These are phyloP conservation scores for Ilex asprella DNA, from an alignment of 257 asterid genomes.

Conservation along the genomic window DNA sequence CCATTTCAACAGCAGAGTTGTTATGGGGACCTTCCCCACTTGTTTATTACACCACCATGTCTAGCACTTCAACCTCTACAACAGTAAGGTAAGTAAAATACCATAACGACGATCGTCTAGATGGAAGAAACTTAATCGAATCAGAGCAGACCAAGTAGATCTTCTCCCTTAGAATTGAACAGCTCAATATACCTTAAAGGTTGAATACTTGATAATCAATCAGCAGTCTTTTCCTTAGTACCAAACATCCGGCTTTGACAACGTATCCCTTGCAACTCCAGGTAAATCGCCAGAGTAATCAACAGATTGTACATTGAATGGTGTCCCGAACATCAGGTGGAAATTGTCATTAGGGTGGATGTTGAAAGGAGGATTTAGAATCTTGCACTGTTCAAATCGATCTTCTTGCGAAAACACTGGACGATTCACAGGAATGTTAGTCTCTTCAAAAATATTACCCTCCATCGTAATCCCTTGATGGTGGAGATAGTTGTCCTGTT, in stretches of 20 bases:
- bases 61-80: constrained; percentile 17
- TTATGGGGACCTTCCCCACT: constrained; percentile 17
- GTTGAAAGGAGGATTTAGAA: constrained; percentile 32
- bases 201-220: constrained; percentile 7
- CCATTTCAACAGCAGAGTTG: constrained; percentile 28
- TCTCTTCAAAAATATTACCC: constrained; percentile 31
- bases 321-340: constrained; percentile 50
- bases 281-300: constrained; percentile 38
- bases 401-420: constrained; percentile 24
- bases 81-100: constrained; percentile 18
- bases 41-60: constrained; percentile 35
- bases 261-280: constrained; percentile 30
- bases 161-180: neutral
- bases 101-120: constrained; percentile 11
- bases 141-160: constrained; percentile 17
- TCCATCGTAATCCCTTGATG: constrained; percentile 37
- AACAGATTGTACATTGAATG: constrained; percentile 30
- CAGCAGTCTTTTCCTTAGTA: constrained; percentile 23
- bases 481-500: constrained; percentile 32
- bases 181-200: neutral
- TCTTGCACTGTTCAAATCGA: constrained; percentile 39
- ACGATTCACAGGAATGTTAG: constrained; percentile 19
- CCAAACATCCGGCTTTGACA: constrained; percentile 58
- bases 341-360: constrained; percentile 30
- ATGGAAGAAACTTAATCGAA: constrained; percentile 18